Evolutionary conservation across 345 rosid species (phyloP), one percentile per base, ranked within the genome.

Genomic region (Eucalyptus cladocalyx): DNA sequence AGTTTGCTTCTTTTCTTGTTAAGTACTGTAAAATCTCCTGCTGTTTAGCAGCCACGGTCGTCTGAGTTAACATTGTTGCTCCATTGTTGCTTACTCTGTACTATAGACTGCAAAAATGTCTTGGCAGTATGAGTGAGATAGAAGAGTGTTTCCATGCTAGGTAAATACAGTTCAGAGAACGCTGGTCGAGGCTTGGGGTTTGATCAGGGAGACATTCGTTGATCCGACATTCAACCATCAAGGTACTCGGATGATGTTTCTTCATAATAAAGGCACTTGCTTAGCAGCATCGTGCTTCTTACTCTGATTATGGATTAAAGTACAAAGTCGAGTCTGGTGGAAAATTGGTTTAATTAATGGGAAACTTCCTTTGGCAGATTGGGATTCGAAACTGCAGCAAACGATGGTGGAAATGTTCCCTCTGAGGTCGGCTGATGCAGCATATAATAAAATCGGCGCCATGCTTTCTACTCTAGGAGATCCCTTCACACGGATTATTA

Each of bases 401-500:
- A 97, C 98, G 2, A 95, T 97, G 99, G 95, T 93, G 88, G 98
- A 97, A 87, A 97, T 97, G 93, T 97, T 96, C 92, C 97, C 98
- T 4, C 23, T 96, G 85, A 94, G 93, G 88, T 95, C 98, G 87
- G 96, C 98, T 51, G 98, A 97, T 90, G 97, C 95, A 2, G 99
- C 98, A 4, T 97, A 96, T 62, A 93, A 90, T 51, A 96, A 95
- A 92, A 92, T 97, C 87, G 94, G 94, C 67, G 94, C 93, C 26
- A 97, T 97, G 99, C 97, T 97, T 88, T 95, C 99, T 72, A 95
- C 98, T 58, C 99, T 97, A 42, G 98, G 98, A 54, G 99, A 97
- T 92, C 99, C 98, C 7, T 96, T 95, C 88, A 97, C 99, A 88
- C 94, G 99, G 67, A 95, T 97, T 90, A 94, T 97, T 80, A 97